Evolutionary conservation across 805 yeast genomes (phyloP), one percentile per base, ranked within the genome.

Genomic region (Jamesozyma lodderae): DNA sequence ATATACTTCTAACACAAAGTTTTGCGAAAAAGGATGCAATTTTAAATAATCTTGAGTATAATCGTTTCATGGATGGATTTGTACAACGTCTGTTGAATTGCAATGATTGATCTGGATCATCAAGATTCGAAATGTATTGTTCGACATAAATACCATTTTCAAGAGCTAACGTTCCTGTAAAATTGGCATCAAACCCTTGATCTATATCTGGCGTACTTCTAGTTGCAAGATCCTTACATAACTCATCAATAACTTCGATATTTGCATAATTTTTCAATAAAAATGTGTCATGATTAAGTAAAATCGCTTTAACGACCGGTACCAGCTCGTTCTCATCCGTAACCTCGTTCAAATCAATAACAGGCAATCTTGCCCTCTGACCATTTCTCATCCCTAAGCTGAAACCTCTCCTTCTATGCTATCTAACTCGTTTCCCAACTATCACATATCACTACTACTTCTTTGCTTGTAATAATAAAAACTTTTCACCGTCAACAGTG

Each of bases 191-290:
- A 23, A 57, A 51, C 11, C 51, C 53, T 26, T 48, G 47, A 4
- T 35, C 23, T 3, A 31, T 17, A 20, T 31, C 32, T 10, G 38
- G 36, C 4, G 20, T 7, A 6, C 19, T 15, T 13, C 41, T 50
- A 2, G 10, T 8, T 20, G 15, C 26, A 16, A 54, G 31, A 3
- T 25, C 28, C 2, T 34, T 36, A 10, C 45, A 4, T 32, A 55
- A 37, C 2, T 30, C 42, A 33, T 46, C 49, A 15, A 57, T 25
- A 2, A 37, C 37, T 4, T 38, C 44, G 33, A 45, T 43, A 33
- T 55, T 50, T 6, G 63, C 62, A 37, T 51, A 57, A 41, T 59
- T 57, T 33, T 52, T 48, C 45, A 59, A 38, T 15, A 57, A 37
- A 33, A 59, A 55, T 6, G 55, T 51, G 40, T 58, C 59, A 33